Evolutionary conservation across 345 rosid genomes (phyloP), one percentile per base, ranked within the genome.

Genomic region (Camelina hispida): DNA sequence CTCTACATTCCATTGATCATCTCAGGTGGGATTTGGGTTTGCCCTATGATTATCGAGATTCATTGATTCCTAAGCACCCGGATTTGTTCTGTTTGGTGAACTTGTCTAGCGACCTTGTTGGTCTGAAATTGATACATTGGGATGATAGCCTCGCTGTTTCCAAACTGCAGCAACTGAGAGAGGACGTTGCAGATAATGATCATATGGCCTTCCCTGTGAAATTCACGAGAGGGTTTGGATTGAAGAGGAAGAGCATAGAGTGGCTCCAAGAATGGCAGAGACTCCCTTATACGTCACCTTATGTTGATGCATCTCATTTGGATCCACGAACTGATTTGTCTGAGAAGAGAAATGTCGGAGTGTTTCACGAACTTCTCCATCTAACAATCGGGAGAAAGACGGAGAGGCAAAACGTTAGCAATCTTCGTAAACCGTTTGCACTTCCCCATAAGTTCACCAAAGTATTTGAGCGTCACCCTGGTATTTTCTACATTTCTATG

Each of bases 251-350:
- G 77, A 81, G 95, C 79, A 81, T 80, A 90, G 79, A 66, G 61
- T 93, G 98, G 97, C 85, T 93, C 10, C 81, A 84, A 68, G 95
- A 90, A 74, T 90, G 98, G 97, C 93, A 93, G 80, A 83, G 64
- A 34, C 91, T 90, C 14, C 95, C 89, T 38, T 93, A 87, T 51
- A 93, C 95, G 34, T 90, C 93, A 14, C 93, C 95, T 30, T 89
- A 89, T 44, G 55, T 46, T 0, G 81, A 89, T 66, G 74, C 85
- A n/a, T 87, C 90, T n/a, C 86, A 83, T 83, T 83, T 93, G 83
- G 98, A 93, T 84, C 81, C 88, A 37, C 84, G 95, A 7, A 93
- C 95, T 38, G 98, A 90, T 70, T 79, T 85, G 28, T 87, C 89
- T 0, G 97, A 93, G 85, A 93, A 90, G 87, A 86, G 95, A 81